phyloP scores from a whole-genome alignment of 2,329 filamentous ascomycete genomes.

The Penicillium corylophilum region DNA sequence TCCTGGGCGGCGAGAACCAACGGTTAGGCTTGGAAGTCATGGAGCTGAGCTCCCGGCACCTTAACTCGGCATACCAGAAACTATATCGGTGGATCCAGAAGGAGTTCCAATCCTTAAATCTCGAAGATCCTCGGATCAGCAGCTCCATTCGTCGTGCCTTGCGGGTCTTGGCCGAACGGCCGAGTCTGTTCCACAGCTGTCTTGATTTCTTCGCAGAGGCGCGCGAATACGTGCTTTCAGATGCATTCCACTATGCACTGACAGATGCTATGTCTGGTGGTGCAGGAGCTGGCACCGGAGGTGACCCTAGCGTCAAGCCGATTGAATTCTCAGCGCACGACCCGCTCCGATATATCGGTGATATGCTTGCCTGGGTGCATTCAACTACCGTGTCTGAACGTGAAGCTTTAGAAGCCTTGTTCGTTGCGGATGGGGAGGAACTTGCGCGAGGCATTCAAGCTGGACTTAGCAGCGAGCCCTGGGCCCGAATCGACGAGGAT shows the following conservation, averaged over 20 bases:
- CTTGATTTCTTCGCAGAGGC: conserved; percentile 91
- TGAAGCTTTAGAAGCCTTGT: conserved; percentile 86
- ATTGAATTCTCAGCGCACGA: conserved; percentile 95
- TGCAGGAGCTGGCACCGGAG: conserved; percentile 47
- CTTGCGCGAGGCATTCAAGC: conserved; percentile 78
- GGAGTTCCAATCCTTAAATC: conserved; percentile 86
- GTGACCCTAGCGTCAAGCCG: conserved; percentile 70
- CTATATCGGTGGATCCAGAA: conserved; percentile 93
- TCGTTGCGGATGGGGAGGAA: conserved; percentile 86
- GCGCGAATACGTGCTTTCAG: conserved; percentile 79
- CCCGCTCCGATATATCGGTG: conserved; percentile 83
- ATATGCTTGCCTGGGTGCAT: conserved; percentile 97
- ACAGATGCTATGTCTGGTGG: conserved; percentile 64
- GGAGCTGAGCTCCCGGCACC: conserved; percentile 80
- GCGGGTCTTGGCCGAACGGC: conserved; percentile 82
- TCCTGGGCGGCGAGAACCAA: conserved; percentile 89
- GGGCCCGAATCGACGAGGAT: conserved; percentile 65
- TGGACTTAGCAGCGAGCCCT: conserved; percentile 78
- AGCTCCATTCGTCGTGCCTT: conserved; percentile 79
- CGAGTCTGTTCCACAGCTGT: conserved; percentile 87
- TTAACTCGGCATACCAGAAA: conserved; percentile 91
- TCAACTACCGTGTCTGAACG: conserved; percentile 91
- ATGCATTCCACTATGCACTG: conserved; percentile 83
- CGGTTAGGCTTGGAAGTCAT: conserved; percentile 84
- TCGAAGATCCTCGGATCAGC: conserved; percentile 92